phyloP scores from a whole-genome alignment of 768 basidiomycete genomes.

The Coprinellus aureogranulatus region DNA sequence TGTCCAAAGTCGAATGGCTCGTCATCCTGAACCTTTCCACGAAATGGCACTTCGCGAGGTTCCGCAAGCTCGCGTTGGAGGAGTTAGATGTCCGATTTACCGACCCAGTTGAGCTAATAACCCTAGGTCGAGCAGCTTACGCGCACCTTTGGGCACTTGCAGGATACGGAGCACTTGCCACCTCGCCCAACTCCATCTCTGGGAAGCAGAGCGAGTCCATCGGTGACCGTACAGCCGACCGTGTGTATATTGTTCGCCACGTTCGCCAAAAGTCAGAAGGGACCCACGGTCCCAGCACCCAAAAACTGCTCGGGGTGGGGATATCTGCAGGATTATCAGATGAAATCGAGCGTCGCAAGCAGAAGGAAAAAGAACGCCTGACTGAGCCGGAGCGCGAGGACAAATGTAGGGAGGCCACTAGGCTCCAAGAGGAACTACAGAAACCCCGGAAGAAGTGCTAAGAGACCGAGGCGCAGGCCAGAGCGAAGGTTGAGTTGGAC shows the following conservation, averaged over 20 bases:
- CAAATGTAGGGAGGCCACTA: too few species aligned
- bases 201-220: constrained; percentile 8
- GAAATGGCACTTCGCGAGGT: constrained; percentile 5
- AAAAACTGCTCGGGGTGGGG: too few species aligned
- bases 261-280: background rate
- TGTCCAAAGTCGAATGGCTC: background rate
- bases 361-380: too few species aligned
- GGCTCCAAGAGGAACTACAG: too few species aligned
- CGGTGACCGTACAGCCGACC: constrained; percentile 13
- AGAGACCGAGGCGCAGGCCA: too few species aligned
- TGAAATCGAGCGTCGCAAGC: too few species aligned
- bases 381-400: too few species aligned
- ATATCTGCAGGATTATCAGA: too few species aligned
- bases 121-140: constrained; percentile 49
- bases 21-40: constrained; percentile 2
- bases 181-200: background rate
- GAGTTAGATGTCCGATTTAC: background rate
- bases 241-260: background rate
- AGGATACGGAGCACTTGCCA: background rate
- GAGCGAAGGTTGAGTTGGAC: too few species aligned
- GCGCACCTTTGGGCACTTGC: constrained; percentile 32
- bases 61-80: constrained; percentile 6
- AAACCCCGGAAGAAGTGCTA: too few species aligned
- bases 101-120: constrained; percentile 28
- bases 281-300: too few species aligned